These are phyloP conservation scores for Coniochaeta prunicola DNA, from an alignment of 2,329 filamentous ascomycete species.

Conservation along the genomic window DNA sequence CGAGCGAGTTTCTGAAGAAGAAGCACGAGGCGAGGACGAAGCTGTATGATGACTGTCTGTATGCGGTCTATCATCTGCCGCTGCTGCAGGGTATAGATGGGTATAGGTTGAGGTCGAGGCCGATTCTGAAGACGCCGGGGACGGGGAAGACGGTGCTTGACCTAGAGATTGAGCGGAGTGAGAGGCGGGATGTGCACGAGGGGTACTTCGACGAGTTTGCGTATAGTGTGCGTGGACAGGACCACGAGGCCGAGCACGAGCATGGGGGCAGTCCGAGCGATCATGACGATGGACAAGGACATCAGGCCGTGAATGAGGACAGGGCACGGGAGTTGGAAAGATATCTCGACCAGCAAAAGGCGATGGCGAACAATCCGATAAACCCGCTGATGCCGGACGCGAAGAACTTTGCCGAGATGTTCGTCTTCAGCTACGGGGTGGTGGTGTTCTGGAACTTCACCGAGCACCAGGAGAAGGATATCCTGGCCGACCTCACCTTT, in stretches of 20 bases:
- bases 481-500: slow-evolving; percentile 90
- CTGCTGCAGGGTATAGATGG: slow-evolving; percentile 79
- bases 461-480: slow-evolving; percentile 91
- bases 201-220: slow-evolving; percentile 78
- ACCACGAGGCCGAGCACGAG: not conserved
- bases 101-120: slow-evolving; percentile 81
- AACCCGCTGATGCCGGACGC: slow-evolving; percentile 61
- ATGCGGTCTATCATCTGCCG: slow-evolving; percentile 89
- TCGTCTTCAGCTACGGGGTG: slow-evolving; percentile 94
- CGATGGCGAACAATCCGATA: slow-evolving; percentile 40
- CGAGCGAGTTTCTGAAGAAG: slow-evolving; percentile 82
- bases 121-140: slow-evolving; percentile 85
- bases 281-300: not conserved
- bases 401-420: slow-evolving; percentile 86
- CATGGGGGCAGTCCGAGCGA: slow-evolving; percentile 13
- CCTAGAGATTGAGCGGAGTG: slow-evolving; percentile 91
- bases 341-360: slow-evolving; percentile 7
- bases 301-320: not conserved
- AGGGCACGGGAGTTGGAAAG: not conserved
- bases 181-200: slow-evolving; percentile 81
- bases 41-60: slow-evolving; percentile 94
- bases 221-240: slow-evolving; percentile 35
- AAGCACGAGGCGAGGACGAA: slow-evolving; percentile 90
- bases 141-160: slow-evolving; percentile 84
- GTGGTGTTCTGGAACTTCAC: slow-evolving; percentile 99